Evolutionary conservation across 169 alveolate genomes (phyloP).

Genomic region (Cryptosporidium felis): DNA sequence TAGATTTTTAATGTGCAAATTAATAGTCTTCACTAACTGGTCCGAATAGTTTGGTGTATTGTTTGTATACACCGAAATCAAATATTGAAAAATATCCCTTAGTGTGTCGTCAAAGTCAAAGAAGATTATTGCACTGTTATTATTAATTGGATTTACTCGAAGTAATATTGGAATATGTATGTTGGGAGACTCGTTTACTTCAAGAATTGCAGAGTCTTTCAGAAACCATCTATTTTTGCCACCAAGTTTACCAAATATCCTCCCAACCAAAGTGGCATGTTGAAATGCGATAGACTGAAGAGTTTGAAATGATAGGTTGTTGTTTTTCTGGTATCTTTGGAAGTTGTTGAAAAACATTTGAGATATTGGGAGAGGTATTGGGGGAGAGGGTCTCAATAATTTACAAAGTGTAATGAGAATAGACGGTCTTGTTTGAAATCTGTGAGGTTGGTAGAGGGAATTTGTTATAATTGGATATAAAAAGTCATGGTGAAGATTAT

Average conservation of each 20-base stretch:
- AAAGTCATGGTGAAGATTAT: slow-evolving; percentile 76
- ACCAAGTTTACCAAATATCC: slow-evolving; percentile 76
- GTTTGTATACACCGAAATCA: background rate
- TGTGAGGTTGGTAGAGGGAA: slow-evolving; percentile 36
- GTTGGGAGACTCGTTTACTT: background rate
- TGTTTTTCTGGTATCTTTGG: slow-evolving; percentile 42
- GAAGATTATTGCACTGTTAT: background rate
- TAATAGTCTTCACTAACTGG: background rate
- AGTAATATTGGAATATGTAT: slow-evolving; percentile 6
- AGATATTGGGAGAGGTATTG: slow-evolving; percentile 57
- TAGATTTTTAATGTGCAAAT: background rate
- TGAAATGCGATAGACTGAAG: slow-evolving; percentile 67
- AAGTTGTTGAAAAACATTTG: slow-evolving; percentile 33
- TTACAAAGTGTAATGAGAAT: slow-evolving; percentile 58
- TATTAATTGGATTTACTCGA: background rate
- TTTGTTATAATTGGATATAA: slow-evolving; percentile 76
- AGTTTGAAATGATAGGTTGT: slow-evolving; percentile 35
- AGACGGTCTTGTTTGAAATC: slow-evolving; percentile 64
- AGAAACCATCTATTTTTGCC: slow-evolving; percentile 78
- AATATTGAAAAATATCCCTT: slow-evolving; percentile 13
- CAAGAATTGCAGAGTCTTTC: slow-evolving; percentile 61
- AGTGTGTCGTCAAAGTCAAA: slow-evolving; percentile 36
- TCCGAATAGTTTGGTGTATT: background rate
- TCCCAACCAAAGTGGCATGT: slow-evolving; percentile 70
- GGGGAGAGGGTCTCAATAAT: slow-evolving; percentile 65